phyloP scores from a whole-genome alignment of 495 filamentous ascomycete species.

The Aspergillus mulundensis region DNA sequence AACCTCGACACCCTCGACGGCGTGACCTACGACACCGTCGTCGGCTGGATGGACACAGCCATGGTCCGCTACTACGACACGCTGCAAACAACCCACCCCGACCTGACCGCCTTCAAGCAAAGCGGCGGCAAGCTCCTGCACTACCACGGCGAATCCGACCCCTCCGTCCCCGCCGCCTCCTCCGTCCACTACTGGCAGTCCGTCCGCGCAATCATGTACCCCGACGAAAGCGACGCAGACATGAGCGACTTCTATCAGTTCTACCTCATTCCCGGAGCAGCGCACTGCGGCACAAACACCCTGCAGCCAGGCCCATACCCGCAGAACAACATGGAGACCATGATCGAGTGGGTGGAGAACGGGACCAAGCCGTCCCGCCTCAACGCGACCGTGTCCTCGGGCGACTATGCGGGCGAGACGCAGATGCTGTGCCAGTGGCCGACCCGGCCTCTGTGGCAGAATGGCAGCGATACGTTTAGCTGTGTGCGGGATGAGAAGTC shows the following conservation, averaged over 20 bases:
- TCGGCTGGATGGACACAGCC: slow-evolving; percentile 39
- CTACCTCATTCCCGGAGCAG: slow-evolving; percentile 50
- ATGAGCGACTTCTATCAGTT: slow-evolving; percentile 50
- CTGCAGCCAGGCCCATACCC: slow-evolving; percentile 3
- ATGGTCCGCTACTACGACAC: slow-evolving; percentile 15
- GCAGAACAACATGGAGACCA: slow-evolving; percentile 3
- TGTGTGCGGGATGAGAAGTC: not conserved
- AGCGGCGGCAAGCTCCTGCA: slow-evolving; percentile 50
- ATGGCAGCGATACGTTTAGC: not conserved
- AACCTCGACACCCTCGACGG: slow-evolving; percentile 33
- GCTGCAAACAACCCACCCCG: slow-evolving; percentile 39
- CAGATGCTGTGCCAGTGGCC: slow-evolving; percentile 10
- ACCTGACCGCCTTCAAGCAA: slow-evolving; percentile 39
- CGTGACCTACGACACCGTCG: slow-evolving; percentile 47
- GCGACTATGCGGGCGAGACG: not conserved
- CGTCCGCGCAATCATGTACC: slow-evolving; percentile 49
- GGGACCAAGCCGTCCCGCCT: not conserved
- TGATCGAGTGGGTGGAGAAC: slow-evolving; percentile 8
- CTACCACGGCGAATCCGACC: slow-evolving; percentile 50
- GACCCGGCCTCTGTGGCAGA: not conserved
- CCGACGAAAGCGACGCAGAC: slow-evolving; percentile 28
- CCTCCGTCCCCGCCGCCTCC: slow-evolving; percentile 41
- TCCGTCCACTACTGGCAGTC: slow-evolving; percentile 48
- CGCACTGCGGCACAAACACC: slow-evolving; percentile 32
- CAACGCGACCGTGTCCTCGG: slow-evolving; percentile 2